phyloP scores from a whole-genome alignment of 768 basidiomycete species.

The Lactifluus echinatus region DNA sequence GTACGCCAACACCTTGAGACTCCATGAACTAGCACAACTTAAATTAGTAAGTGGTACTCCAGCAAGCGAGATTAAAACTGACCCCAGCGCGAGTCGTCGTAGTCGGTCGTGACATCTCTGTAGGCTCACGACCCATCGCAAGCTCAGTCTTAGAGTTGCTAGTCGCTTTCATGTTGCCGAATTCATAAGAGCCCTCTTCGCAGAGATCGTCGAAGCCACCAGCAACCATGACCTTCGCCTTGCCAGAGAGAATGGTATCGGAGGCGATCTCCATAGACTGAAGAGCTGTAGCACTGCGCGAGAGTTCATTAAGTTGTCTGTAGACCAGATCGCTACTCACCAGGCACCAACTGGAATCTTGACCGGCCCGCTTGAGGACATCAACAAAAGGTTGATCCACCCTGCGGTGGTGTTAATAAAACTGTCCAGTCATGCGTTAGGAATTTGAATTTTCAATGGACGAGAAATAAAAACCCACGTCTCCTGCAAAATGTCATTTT shows the following conservation, averaged over 20 bases:
- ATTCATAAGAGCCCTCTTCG: conserved; percentile 98
- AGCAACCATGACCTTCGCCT: conserved; percentile 98
- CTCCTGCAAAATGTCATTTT: conserved; percentile 97
- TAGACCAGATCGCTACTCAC: conserved; percentile 37
- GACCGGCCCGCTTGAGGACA: conserved; percentile 96
- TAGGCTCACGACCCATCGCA: conserved; percentile 98
- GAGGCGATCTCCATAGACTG: conserved; percentile 98
- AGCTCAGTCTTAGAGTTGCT: conserved; percentile 96
- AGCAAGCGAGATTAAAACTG: conserved; percentile 26
- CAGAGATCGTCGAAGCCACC: conserved; percentile 98
- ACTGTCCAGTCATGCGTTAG: conserved; percentile 31
- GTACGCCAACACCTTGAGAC: conserved; percentile 91
- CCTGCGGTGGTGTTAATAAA: conserved; percentile 99
- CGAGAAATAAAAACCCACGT: conserved; percentile 51
- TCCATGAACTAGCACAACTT: conserved; percentile 72
- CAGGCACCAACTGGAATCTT: conserved; percentile 99
- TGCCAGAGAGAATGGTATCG: conserved; percentile 88
- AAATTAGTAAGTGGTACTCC: not conserved
- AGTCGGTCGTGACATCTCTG: conserved; percentile 97
- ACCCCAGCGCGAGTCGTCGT: conserved; percentile 94
- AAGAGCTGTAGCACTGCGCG: conserved; percentile 79
- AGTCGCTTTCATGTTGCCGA: conserved; percentile 99
- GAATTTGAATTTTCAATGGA: not conserved
- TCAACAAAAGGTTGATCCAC: conserved; percentile 90
- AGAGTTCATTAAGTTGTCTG: conserved; percentile 1